Evolutionary conservation across 2,329 filamentous ascomycete species (phyloP).

Genomic region (Stachybotrys elegans): DNA sequence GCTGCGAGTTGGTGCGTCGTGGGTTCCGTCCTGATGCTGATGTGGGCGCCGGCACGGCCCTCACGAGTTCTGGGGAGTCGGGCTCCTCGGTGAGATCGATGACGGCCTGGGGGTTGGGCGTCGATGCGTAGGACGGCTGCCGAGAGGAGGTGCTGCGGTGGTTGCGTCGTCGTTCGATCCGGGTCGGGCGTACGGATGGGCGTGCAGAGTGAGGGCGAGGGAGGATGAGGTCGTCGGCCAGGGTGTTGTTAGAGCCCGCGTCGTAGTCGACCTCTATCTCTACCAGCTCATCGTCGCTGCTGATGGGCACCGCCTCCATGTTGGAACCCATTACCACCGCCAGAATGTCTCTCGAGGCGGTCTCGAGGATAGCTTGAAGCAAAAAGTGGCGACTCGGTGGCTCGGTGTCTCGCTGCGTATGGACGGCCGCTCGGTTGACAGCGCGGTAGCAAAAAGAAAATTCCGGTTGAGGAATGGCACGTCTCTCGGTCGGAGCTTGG

Average conservation of each 20-base stretch:
- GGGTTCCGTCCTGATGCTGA: constrained; percentile 25
- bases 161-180: not conserved
- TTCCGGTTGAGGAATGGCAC: too few species aligned
- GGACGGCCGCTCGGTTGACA: too few species aligned
- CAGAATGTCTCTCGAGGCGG: too few species aligned
- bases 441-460: too few species aligned
- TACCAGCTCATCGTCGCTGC: constrained; percentile 11
- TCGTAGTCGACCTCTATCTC: constrained; percentile 11
- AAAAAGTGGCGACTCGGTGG: too few species aligned
- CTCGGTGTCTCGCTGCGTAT: too few species aligned
- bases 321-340: too few species aligned
- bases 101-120: constrained; percentile 17
- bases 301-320: not conserved
- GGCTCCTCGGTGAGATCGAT: constrained; percentile 49
- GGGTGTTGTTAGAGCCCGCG: not conserved
- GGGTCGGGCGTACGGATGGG: constrained; percentile 5
- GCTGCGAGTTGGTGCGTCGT: constrained; percentile 35
- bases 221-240: constrained; percentile 12
- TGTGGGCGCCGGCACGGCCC: constrained; percentile 19
- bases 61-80: constrained; percentile 37
- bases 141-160: not conserved
- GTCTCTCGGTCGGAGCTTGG: too few species aligned
- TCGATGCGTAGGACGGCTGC: constrained; percentile 1
- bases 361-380: too few species aligned
- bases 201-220: constrained; percentile 10